Percentiles rank a stretch among this genome's conserved stretches.
Evolutionary conservation across 2,329 filamentous ascomycete species (phyloP).

Genomic region (Calonectria henricotiae): DNA sequence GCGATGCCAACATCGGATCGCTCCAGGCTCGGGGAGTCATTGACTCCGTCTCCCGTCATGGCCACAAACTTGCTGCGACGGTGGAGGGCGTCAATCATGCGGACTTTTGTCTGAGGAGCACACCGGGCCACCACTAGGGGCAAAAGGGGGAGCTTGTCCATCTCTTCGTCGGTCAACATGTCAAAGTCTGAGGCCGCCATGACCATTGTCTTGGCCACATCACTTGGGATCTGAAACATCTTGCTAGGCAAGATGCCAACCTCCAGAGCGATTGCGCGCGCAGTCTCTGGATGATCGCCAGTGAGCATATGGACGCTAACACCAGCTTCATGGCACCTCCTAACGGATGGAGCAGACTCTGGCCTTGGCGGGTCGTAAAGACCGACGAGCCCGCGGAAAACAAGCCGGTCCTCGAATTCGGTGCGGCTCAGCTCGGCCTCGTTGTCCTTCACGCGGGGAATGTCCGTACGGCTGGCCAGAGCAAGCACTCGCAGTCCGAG

Average conservation of each 20-base stretch:
- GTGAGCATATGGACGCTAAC: constrained; percentile 81
- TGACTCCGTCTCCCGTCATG: constrained; percentile 83
- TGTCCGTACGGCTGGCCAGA: constrained; percentile 70
- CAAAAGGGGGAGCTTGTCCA: constrained; percentile 75
- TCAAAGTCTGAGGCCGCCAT: constrained; percentile 81
- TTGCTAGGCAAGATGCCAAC: constrained; percentile 74
- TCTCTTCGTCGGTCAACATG: constrained; percentile 74
- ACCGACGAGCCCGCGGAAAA: constrained; percentile 79
- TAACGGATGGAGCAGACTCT: constrained; percentile 75
- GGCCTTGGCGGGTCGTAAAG: constrained; percentile 82
- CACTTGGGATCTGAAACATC: constrained; percentile 67
- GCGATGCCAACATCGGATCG: constrained; percentile 80
- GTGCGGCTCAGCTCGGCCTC: constrained; percentile 67
- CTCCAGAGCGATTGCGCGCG: constrained; percentile 75
- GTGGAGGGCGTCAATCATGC: constrained; percentile 83
- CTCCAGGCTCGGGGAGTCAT: constrained; percentile 79
- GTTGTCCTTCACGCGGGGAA: constrained; percentile 56
- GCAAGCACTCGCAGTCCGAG: constrained; percentile 81
- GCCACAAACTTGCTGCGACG: constrained; percentile 77
- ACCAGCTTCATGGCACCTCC: constrained; percentile 73
- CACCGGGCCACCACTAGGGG: constrained; percentile 81
- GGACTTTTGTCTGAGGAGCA: constrained; percentile 80
- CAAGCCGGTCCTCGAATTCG: constrained; percentile 73
- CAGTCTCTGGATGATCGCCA: constrained; percentile 78
- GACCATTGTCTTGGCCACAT: constrained; percentile 74